These are phyloP conservation scores for Metarhizium anisopliae DNA, from an alignment of 2,329 filamentous ascomycete genomes.

Conservation along the genomic window DNA sequence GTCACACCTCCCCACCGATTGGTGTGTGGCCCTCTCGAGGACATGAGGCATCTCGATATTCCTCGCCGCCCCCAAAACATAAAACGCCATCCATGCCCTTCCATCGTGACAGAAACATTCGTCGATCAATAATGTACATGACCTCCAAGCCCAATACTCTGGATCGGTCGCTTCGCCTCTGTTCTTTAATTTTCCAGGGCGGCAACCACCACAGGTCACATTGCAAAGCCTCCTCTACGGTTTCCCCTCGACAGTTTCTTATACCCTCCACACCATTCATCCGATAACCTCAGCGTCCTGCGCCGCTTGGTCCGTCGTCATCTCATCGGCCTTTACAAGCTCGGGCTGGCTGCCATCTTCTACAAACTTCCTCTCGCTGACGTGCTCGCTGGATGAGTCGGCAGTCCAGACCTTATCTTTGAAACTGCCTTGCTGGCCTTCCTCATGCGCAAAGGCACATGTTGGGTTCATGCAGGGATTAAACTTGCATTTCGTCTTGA, in stretches of 20 bases:
- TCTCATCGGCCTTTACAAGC: conserved; percentile 54
- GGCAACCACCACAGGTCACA: background rate
- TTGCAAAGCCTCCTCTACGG: background rate
- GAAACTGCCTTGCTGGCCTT: conserved; percentile 79
- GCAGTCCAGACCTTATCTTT: conserved; percentile 89
- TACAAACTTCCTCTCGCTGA: conserved; percentile 84
- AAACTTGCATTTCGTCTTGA: conserved; percentile 78
- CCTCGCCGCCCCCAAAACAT: background rate
- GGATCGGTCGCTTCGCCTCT: background rate
- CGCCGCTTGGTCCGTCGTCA: conserved; percentile 28
- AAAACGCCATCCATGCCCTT: conserved; percentile 11
- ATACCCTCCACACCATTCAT: background rate
- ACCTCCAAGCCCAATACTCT: background rate
- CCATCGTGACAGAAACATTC: conserved; percentile 10
- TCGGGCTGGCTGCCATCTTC: conserved; percentile 62
- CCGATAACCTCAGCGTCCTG: conserved; percentile 31
- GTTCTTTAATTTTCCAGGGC: background rate
- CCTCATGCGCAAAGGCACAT: conserved; percentile 83
- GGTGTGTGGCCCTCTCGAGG: background rate
- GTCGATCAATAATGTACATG: conserved; percentile 12
- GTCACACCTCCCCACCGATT: background rate
- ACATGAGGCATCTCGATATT: background rate
- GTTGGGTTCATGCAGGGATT: conserved; percentile 83
- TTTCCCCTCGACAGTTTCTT: background rate
- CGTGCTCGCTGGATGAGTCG: conserved; percentile 48